Evolutionary conservation across 2,329 filamentous ascomycete genomes (phyloP).

Genomic region (Zalaria sp.): DNA sequence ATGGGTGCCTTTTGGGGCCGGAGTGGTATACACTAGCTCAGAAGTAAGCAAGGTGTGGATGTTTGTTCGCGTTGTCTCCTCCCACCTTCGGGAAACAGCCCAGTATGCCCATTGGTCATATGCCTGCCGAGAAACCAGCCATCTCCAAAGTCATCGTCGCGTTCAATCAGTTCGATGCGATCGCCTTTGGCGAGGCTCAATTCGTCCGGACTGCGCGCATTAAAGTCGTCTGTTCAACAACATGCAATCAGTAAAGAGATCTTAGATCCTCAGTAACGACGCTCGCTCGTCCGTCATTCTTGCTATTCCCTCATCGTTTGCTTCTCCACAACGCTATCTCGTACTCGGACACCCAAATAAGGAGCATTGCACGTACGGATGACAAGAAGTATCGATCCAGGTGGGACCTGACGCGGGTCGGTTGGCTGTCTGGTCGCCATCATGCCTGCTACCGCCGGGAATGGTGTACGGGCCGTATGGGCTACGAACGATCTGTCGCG

Average conservation of each 20-base stretch:
- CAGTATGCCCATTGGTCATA: constrained; percentile 56
- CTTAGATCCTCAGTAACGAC: too few relatives aligned
- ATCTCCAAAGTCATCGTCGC: constrained; percentile 79
- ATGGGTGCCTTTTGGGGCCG: constrained; percentile 20
- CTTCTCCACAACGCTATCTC: background rate
- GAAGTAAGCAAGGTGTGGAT: constrained; percentile 3
- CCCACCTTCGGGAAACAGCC: constrained; percentile 72
- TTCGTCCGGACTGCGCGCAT: constrained; percentile 84
- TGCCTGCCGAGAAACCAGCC: constrained; percentile 73
- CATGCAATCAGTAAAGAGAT: background rate
- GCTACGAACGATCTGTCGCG: too few relatives aligned
- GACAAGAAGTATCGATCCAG: constrained; percentile 41
- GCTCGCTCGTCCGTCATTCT: background rate
- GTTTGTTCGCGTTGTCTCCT: constrained; percentile 1
- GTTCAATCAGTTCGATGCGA: constrained; percentile 67
- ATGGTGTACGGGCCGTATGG: background rate
- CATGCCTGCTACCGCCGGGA: background rate
- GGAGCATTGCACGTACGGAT: constrained; percentile 42
- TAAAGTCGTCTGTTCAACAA: constrained; percentile 63
- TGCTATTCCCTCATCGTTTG: background rate
- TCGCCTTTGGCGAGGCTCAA: constrained; percentile 76
- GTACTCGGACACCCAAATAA: background rate
- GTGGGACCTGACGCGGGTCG: constrained; percentile 10
- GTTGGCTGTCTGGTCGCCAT: constrained; percentile 4
- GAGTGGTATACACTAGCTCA: constrained; percentile 21